Evolutionary conservation across 805 yeast genomes (phyloP), one percentile per base, ranked within the genome.

Genomic region (Metschnikowia continentalis): DNA sequence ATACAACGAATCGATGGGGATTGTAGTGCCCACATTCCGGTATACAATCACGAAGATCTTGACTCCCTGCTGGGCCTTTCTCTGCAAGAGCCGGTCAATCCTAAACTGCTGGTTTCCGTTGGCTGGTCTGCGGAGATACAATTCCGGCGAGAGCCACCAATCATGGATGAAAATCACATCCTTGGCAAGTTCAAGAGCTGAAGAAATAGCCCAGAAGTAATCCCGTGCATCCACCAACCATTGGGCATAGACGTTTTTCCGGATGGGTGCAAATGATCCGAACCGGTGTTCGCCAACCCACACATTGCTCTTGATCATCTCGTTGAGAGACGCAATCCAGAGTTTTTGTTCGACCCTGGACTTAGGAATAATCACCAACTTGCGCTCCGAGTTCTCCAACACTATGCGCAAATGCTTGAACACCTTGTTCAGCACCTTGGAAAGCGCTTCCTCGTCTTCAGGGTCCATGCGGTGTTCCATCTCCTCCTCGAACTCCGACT

Each of bases 211-310:
- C 97, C 98, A 94, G 72, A 90, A 86, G 66, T 94, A 88, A 67
- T 94, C 99, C 61, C 99, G 77, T 3, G 87, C 96, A 69, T 94
- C 99, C 3, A 94, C 98, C 71, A 94, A 84, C 94, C 96, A 92
- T 65, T 94, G 97, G 11, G 97, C 96, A 70, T 81, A 88, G 51
- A 89, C 88, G 57, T 90, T 82, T 20, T 82, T 68, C 57, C 99
- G 74, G 0, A 92, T 82, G 0, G 99, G 99, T 0, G 98, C 97
- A 78, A 88, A 95, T 48, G 96, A 88, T 6, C 76, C 83, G 69
- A 95, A 95, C 53, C 99, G 74, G 55, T 94, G 80, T 4, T 70
- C 70, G 52, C 80, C 76, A 0, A 90, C 71, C 97, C 97, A 94
- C 1, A 78, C 68, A 0, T 94, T 79, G 43, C 77, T 75, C 37